phyloP scores from a whole-genome alignment of 768 basidiomycete species.

The Lactifluus rugatus region DNA sequence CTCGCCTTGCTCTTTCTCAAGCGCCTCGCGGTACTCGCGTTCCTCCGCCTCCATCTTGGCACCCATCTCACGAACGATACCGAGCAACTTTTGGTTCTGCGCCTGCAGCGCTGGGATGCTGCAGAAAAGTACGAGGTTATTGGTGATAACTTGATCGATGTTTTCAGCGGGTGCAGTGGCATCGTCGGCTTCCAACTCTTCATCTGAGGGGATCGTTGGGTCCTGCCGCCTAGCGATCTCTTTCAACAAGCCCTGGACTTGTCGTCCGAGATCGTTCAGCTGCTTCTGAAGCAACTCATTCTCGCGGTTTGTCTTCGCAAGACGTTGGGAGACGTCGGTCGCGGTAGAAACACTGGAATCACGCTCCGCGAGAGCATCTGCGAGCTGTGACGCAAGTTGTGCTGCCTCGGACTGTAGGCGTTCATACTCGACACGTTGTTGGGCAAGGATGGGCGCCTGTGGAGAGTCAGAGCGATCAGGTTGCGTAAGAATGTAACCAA shows the following conservation, averaged over 20 bases:
- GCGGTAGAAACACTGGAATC: conserved; percentile 50
- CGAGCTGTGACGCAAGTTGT: conserved; percentile 71
- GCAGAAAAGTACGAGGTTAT: conserved; percentile 79
- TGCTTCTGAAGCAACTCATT: conserved; percentile 17
- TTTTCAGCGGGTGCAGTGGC: conserved; percentile 40
- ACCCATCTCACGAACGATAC: conserved; percentile 75
- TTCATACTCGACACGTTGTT: conserved; percentile 86
- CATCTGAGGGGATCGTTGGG: conserved; percentile 67
- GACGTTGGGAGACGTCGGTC: conserved; percentile 37
- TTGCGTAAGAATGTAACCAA: not conserved
- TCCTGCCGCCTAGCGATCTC: conserved; percentile 78
- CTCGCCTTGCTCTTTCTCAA: conserved; percentile 66
- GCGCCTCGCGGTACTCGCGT: conserved; percentile 55
- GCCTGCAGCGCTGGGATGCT: conserved; percentile 74
- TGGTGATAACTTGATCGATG: conserved; percentile 76
- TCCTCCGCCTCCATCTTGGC: conserved; percentile 80
- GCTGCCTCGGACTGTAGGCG: conserved; percentile 70
- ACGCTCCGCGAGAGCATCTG: conserved; percentile 64
- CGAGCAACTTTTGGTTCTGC: conserved; percentile 84
- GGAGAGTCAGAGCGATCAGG: not conserved
- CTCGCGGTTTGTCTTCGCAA: conserved; percentile 18
- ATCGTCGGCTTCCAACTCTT: conserved; percentile 40
- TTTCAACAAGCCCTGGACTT: conserved; percentile 70
- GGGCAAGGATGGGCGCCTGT: conserved; percentile 82
- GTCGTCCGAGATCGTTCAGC: conserved; percentile 30